A percentile compares a stretch with the other conserved stretches of the same genome.
phyloP scores from a whole-genome alignment of 2,329 filamentous ascomycete species.

The Hypoxylon sp. region DNA sequence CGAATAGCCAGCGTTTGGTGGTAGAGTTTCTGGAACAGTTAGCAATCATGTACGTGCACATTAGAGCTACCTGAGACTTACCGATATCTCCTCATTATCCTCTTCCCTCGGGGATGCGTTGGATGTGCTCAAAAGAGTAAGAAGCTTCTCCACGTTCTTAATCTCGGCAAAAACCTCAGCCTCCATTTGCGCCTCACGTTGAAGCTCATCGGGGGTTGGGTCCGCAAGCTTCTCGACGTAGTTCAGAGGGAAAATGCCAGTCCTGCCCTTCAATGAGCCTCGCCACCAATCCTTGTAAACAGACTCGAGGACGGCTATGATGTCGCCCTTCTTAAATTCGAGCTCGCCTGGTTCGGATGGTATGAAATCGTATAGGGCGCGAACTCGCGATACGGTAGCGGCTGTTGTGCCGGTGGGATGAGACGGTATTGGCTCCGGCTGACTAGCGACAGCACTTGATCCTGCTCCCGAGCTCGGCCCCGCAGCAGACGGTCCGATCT shows the following conservation, averaged over 20 bases:
- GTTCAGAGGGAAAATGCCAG: constrained; percentile 97
- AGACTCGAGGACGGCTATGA: constrained; percentile 96
- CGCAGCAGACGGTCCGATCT: constrained; percentile 56
- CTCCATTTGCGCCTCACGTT: constrained; percentile 97
- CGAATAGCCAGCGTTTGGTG: constrained; percentile 95
- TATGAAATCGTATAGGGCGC: constrained; percentile 94
- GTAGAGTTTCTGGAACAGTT: constrained; percentile 76
- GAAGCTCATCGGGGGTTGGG: constrained; percentile 92
- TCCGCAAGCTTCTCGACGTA: constrained; percentile 98
- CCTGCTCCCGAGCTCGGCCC: constrained; percentile 53
- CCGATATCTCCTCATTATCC: constrained; percentile 97
- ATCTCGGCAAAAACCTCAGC: constrained; percentile 76
- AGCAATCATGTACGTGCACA: constrained; percentile 49
- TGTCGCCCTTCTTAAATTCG: constrained; percentile 95
- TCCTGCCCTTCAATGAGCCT: constrained; percentile 92
- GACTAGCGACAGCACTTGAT: constrained; percentile 51
- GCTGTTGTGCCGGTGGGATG: constrained; percentile 89
- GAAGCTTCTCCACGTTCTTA: constrained; percentile 76
- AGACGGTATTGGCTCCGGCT: constrained; percentile 66
- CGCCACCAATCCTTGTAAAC: constrained; percentile 99
- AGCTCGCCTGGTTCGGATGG: constrained; percentile 95
- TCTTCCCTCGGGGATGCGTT: constrained; percentile 84
- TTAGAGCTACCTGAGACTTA: constrained; percentile 56
- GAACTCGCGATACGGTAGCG: constrained; percentile 93
- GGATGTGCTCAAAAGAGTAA: constrained; percentile 91